phyloP scores from a whole-genome alignment of 495 filamentous ascomycete species.

The Tuber calosporum region DNA sequence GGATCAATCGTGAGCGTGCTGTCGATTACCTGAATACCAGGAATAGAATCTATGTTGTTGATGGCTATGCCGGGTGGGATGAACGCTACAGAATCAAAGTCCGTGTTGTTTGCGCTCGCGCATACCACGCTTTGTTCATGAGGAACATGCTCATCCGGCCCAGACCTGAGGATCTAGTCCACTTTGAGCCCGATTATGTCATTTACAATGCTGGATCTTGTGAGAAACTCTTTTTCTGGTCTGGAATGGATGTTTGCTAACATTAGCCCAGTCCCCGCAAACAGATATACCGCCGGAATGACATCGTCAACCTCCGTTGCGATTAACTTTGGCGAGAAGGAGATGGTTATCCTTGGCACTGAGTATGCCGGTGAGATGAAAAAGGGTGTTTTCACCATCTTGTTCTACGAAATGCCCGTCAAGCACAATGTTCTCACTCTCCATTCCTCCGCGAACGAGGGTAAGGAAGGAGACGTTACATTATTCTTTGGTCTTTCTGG shows the following conservation, averaged over 20 bases:
- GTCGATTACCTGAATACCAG: constrained; percentile 98
- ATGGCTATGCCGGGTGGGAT: constrained; percentile 97
- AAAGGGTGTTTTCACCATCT: constrained; percentile 98
- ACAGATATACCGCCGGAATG: constrained; percentile 97
- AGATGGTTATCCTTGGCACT: constrained; percentile 97
- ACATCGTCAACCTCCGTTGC: constrained; percentile 85
- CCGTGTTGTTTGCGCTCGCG: constrained; percentile 94
- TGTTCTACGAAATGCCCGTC: constrained; percentile 99
- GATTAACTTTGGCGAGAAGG: constrained; percentile 82
- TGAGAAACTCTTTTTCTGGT: constrained; percentile 12
- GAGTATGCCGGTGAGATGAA: constrained; percentile 99
- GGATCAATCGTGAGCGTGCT: constrained; percentile 97
- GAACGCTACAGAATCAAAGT: constrained; percentile 96
- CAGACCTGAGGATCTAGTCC: constrained; percentile 75
- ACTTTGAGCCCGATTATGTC: constrained; percentile 98
- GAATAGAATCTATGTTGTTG: constrained; percentile 96
- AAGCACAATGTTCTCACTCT: constrained; percentile 98
- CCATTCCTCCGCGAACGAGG: constrained; percentile 90
- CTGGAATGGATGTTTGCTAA: constrained; percentile 10
- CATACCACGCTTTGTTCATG: constrained; percentile 99
- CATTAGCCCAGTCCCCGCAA: constrained; percentile 63
- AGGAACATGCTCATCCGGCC: constrained; percentile 99
- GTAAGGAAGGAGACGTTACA: constrained; percentile 80
- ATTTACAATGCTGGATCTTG: constrained; percentile 97
- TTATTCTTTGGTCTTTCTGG: constrained; percentile 99